Percentiles rank a stretch among this genome's conserved stretches.
phyloP scores from a whole-genome alignment of 1,284 basidiomycete genomes.

The Puccinia triticina region DNA sequence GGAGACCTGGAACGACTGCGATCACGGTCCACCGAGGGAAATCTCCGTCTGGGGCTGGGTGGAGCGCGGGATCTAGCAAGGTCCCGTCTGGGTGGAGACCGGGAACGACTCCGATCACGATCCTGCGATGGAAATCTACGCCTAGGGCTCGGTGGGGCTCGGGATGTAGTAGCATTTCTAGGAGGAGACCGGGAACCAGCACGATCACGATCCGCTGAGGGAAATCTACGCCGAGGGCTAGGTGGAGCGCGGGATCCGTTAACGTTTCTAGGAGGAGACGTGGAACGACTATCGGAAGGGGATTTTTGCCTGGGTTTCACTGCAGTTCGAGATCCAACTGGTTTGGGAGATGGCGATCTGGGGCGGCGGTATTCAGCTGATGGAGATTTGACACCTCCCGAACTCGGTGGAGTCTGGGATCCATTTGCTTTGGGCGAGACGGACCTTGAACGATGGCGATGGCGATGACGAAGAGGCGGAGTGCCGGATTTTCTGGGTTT shows the following conservation, averaged over 20 bases:
- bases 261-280: not conserved
- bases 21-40: not conserved
- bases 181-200: not conserved
- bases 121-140: not conserved
- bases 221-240: not conserved
- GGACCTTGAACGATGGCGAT: constrained; percentile 23
- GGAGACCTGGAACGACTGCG: constrained; percentile 20
- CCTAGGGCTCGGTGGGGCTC: not conserved
- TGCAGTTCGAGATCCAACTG: constrained; percentile 24
- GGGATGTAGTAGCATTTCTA: not conserved
- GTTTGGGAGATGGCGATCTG: not conserved
- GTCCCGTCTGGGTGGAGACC: not conserved
- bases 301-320: not conserved
- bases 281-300: not conserved
- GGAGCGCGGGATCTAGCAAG: constrained; percentile 10
- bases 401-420: constrained; percentile 1
- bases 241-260: not conserved
- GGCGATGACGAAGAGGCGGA: constrained; percentile 23
- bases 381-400: constrained; percentile 4
- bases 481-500: not conserved
- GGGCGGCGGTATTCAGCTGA: not conserved
- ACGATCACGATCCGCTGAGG: not conserved
- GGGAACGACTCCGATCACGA: constrained; percentile 21
- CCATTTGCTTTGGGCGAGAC: constrained; percentile 11
- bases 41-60: not conserved